Evolutionary conservation across 106 monocot genomes (phyloP).

Genomic region (Apostasia ramifera): DNA sequence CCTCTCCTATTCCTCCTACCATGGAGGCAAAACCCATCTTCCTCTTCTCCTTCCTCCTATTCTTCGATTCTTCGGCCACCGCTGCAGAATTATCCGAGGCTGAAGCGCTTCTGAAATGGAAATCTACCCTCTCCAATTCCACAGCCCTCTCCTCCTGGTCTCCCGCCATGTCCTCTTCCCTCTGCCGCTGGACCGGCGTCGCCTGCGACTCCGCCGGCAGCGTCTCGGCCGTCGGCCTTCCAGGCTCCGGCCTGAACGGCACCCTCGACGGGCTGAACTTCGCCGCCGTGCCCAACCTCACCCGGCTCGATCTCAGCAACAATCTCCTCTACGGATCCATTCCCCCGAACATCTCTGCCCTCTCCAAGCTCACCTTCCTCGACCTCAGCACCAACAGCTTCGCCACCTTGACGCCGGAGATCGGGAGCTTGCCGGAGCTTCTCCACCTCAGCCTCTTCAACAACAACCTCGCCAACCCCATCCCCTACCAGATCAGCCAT

Average conservation of each 20-base stretch:
- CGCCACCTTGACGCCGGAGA: constrained; percentile 23
- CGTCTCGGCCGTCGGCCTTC: constrained; percentile 22
- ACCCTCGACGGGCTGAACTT: constrained; percentile 32
- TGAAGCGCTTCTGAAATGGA: constrained; percentile 53
- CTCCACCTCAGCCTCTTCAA: constrained; percentile 41
- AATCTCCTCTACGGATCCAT: constrained; percentile 40
- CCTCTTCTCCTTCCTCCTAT: constrained; percentile 13
- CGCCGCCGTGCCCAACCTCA: constrained; percentile 41
- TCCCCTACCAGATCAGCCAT: constrained; percentile 32
- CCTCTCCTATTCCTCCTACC: not conserved
- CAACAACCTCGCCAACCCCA: constrained; percentile 21
- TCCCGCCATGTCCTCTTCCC: constrained; percentile 8
- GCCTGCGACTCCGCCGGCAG: constrained; percentile 36
- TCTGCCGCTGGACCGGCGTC: constrained; percentile 50
- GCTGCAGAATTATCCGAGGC: constrained; percentile 21
- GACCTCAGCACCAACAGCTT: constrained; percentile 49
- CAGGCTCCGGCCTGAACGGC: constrained; percentile 24
- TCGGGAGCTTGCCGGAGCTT: constrained; percentile 34
- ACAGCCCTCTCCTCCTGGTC: constrained; percentile 36
- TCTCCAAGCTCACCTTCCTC: constrained; percentile 22
- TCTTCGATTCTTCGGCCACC: not conserved
- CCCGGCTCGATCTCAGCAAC: constrained; percentile 35
- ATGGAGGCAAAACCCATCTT: constrained; percentile 2
- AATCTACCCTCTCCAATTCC: constrained; percentile 19
- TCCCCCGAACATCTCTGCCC: constrained; percentile 35